Base-by-base conservation (phyloP, 2,329 filamentous ascomycete species). In the Ramularia endophylla region DNA sequence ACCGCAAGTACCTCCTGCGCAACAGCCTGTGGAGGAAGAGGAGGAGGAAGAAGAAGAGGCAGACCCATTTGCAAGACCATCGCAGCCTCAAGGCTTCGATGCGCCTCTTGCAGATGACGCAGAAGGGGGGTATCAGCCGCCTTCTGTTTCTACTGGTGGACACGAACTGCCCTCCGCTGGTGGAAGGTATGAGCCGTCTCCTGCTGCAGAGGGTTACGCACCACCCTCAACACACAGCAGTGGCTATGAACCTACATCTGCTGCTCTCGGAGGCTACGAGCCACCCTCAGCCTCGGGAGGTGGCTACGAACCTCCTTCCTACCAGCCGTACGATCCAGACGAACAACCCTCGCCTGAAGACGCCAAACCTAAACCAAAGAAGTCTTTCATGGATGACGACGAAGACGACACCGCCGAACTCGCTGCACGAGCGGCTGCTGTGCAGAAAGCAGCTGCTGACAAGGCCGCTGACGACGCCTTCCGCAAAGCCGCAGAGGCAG, bases 401-500 rank as follows among this genome's bases (percentile, higher is more conserved):
- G 83, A 88, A 9, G 85, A 87, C 17, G 80, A 83, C 49, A 78
- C 85, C 44, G 74, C 85, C 31, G 52, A 52, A 25, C 40, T 58
- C 5, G 35, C 46, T 8, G 29, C 41, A 6, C 69, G 70, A 25
- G 75, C 73, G 31, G 68, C 76, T 2, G 67, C 72, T 2, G 64
- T 74, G 38, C 74, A 70, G 36, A 57, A 58, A 30, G 46, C 56
- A 12, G 53, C 56, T 33, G 67, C 67, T 55, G 86, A 94, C 55
- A 75, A 78, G 17, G 84, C 87, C 62, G 88, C 89, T 35, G 83
- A 87, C 43, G 89, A 94, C 55, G 81, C 87, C 61, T 87, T 95
- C 71, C 78, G 81, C 41, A 87, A 83, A 62, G 87, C 86, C 18
- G 90, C 87, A 1, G 88, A 80, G 67, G 75, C 73, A 45, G 77